phyloP scores from a whole-genome alignment of 2,329 filamentous ascomycete species.

The Alternaria solani region DNA sequence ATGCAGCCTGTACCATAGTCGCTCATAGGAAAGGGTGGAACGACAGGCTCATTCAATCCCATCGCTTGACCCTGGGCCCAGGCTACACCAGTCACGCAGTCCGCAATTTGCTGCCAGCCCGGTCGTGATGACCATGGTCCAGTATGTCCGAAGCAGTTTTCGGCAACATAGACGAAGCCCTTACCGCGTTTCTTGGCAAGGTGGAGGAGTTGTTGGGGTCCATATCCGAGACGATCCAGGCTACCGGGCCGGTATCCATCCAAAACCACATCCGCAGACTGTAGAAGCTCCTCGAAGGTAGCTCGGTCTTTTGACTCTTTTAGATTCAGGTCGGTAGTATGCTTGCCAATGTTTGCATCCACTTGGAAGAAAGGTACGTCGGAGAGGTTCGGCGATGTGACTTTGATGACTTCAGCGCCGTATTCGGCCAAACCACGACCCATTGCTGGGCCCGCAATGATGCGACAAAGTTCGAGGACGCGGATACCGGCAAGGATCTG shows the following conservation, averaged over 20 bases:
- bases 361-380: slow-evolving; percentile 78
- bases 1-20: slow-evolving; percentile 76
- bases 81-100: slow-evolving; percentile 68
- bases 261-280: slow-evolving; percentile 70
- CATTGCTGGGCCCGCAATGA: slow-evolving; percentile 79
- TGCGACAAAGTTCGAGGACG: slow-evolving; percentile 76
- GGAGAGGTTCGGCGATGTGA: slow-evolving; percentile 72
- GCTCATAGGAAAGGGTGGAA: slow-evolving; percentile 68
- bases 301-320: slow-evolving; percentile 62
- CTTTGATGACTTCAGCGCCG: slow-evolving; percentile 76
- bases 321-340: slow-evolving; percentile 69
- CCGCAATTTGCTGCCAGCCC: slow-evolving; percentile 77
- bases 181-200: slow-evolving; percentile 64
- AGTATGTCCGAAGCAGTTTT: slow-evolving; percentile 74
- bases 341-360: slow-evolving; percentile 76
- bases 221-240: slow-evolving; percentile 70
- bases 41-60: slow-evolving; percentile 68
- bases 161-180: slow-evolving; percentile 72
- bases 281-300: slow-evolving; percentile 66
- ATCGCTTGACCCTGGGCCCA: slow-evolving; percentile 71
- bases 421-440: slow-evolving; percentile 76
- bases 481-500: slow-evolving; percentile 67
- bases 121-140: slow-evolving; percentile 70
- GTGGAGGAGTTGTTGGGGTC: slow-evolving; percentile 62
- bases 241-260: slow-evolving; percentile 75